These are phyloP conservation scores for Fusarium tricinctum DNA, from an alignment of 2,329 filamentous ascomycete species.

Conservation along the genomic window DNA sequence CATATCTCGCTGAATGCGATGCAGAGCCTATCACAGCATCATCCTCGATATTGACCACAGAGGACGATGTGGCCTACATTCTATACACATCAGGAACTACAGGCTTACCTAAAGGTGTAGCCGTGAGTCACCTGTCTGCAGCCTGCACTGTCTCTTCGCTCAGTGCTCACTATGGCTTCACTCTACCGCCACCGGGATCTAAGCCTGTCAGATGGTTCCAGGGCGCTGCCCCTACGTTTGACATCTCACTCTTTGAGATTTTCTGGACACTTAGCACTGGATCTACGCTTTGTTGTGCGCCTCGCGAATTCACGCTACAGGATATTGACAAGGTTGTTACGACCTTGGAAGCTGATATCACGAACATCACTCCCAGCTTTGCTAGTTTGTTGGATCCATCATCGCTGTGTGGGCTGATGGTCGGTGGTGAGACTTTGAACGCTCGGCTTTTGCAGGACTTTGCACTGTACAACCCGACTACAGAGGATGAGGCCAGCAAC, in stretches of 20 bases:
- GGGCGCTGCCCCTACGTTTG: conserved; percentile 25
- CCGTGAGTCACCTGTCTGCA: conserved; percentile 23
- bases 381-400: conserved; percentile 19
- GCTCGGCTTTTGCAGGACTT: conserved; percentile 20
- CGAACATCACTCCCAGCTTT: conserved; percentile 29
- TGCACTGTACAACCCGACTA: neutral
- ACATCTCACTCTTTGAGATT: conserved; percentile 30
- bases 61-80: conserved; percentile 3
- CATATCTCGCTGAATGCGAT: neutral
- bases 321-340: conserved; percentile 27
- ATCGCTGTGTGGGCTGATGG: conserved; percentile 15
- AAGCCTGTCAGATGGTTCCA: conserved; percentile 28
- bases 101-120: conserved; percentile 22
- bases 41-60: accelerated
- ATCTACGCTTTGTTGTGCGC: conserved; percentile 29
- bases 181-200: neutral
- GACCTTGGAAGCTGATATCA: conserved; percentile 14
- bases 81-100: conserved; percentile 31
- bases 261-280: conserved; percentile 28
- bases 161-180: conserved; percentile 15
- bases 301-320: conserved; percentile 10
- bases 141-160: conserved; percentile 19
- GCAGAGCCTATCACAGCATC: neutral
- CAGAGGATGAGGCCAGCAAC: accelerated
- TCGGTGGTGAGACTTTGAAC: conserved; percentile 33